Conservation (phyloP, 2,329 filamentous ascomycete genomes). For the Stachybotrys echinatus region DNA sequence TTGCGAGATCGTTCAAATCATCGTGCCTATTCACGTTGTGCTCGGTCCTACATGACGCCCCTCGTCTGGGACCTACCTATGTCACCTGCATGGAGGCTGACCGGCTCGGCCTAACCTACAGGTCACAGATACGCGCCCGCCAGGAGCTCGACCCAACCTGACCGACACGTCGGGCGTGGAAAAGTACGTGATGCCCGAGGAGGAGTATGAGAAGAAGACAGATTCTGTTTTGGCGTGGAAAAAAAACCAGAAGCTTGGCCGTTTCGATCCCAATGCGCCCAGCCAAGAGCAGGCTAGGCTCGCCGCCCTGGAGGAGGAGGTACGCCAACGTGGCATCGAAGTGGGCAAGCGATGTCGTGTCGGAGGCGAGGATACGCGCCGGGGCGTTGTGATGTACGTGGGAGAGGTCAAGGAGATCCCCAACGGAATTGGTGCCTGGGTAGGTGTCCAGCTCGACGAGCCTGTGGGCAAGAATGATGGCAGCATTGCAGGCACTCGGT, state of each 20-base stretch:
- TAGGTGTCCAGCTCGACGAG: conserved; percentile 72
- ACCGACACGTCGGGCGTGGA: conserved; percentile 75
- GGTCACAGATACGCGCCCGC: conserved; percentile 77
- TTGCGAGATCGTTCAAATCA: too few species aligned
- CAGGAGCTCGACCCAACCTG: conserved; percentile 70
- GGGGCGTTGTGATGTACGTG: conserved; percentile 67
- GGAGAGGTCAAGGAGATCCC: conserved; percentile 72
- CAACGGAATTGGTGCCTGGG: conserved; percentile 59
- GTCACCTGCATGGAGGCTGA: background rate
- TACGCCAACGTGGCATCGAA: conserved; percentile 62
- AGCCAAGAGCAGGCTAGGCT: conserved; percentile 68
- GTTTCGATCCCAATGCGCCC: conserved; percentile 84
- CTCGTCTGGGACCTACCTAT: background rate
- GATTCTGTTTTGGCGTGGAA: conserved; percentile 96
- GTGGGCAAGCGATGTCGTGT: conserved; percentile 60
- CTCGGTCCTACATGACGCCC: too few species aligned
- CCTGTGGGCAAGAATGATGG: conserved; percentile 81
- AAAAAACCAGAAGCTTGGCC: conserved; percentile 87
- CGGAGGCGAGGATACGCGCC: conserved; percentile 60
- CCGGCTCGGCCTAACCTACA: conserved; percentile 24
- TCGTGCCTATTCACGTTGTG: too few species aligned
- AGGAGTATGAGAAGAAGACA: conserved; percentile 78
- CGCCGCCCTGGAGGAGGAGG: conserved; percentile 62
- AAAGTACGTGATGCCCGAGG: conserved; percentile 83
- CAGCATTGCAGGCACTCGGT: conserved; percentile 59